Evolutionary conservation across 495 filamentous ascomycete genomes (phyloP).

Genomic region (Pseudotulostoma volvatum): DNA sequence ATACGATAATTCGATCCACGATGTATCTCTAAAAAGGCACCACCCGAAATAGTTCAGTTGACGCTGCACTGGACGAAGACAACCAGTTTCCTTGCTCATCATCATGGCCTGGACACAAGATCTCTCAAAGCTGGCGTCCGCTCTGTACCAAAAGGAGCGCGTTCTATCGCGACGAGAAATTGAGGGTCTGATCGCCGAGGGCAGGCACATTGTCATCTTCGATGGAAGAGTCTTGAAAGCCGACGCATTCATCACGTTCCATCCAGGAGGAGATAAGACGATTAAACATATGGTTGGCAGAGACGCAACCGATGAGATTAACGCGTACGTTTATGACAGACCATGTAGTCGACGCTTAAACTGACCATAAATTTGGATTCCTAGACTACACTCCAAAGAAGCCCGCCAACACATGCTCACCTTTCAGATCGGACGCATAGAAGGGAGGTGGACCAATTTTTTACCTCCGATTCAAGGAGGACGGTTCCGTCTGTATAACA

Average conservation of each 20-base stretch:
- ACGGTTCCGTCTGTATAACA: constrained; percentile 45
- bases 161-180: constrained; percentile 57
- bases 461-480: constrained; percentile 87
- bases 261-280: constrained; percentile 84
- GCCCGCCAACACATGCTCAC: constrained; percentile 59
- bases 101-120: too few species aligned
- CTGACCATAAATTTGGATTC: too few species aligned
- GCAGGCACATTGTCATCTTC: constrained; percentile 64
- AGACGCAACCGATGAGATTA: constrained; percentile 93
- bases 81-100: too few species aligned
- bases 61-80: too few species aligned
- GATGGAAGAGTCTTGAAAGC: constrained; percentile 69
- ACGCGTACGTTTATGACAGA: constrained; percentile 50
- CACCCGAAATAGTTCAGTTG: too few species aligned
- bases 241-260: constrained; percentile 74
- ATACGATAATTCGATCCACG: too few species aligned
- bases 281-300: constrained; percentile 91
- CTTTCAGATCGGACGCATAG: constrained; percentile 71
- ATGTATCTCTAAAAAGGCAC: too few species aligned
- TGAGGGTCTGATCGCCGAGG: constrained; percentile 76
- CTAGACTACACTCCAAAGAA: constrained; percentile 69
- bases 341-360: too few species aligned
- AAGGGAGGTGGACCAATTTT: constrained; percentile 79
- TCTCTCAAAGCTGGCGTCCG: not conserved
- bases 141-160: constrained; percentile 27